Percentiles rank a stretch among this genome's conserved stretches.
phyloP scores from a whole-genome alignment of 192 early-diverging fungal genomes.

The Thamnidium elegans region DNA sequence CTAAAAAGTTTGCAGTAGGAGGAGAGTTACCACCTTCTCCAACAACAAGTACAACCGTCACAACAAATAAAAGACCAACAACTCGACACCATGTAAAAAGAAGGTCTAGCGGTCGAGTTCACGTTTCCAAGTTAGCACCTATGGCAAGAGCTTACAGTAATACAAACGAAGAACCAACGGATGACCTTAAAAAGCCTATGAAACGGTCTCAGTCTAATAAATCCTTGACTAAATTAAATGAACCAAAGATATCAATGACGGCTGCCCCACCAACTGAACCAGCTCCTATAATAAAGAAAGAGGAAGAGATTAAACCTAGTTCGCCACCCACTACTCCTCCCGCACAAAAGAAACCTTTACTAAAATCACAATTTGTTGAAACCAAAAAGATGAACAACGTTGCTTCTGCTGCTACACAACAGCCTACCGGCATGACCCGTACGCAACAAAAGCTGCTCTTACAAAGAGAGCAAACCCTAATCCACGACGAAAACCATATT shows the following conservation, averaged over 20 bases:
- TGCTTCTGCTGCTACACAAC: not conserved
- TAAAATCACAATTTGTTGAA: not conserved
- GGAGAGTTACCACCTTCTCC: constrained; percentile 23
- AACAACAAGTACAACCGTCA: not conserved
- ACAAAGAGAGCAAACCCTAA: constrained; percentile 39
- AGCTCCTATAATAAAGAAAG: not conserved
- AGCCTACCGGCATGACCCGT: constrained; percentile 33
- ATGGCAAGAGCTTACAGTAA: constrained; percentile 23
- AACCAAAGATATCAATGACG: not conserved
- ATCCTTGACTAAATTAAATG: constrained; percentile 9
- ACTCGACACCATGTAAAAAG: constrained; percentile 35
- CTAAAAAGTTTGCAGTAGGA: constrained; percentile 14
- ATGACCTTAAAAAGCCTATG: constrained; percentile 13
- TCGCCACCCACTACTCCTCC: not conserved
- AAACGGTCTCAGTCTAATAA: constrained; percentile 22
- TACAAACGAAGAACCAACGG: not conserved
- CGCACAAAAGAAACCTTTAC: not conserved
- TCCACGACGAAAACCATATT: constrained; percentile 35
- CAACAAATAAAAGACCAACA: constrained; percentile 9
- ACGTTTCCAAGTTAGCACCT: constrained; percentile 31
- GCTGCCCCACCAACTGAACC: not conserved
- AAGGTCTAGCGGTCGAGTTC: constrained; percentile 32
- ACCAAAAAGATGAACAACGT: not conserved
- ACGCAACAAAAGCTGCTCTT: constrained; percentile 45
- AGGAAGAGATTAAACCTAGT: not conserved